A percentile compares a stretch with the other conserved stretches of the same genome.
These are phyloP conservation scores for Paraphaeosphaeria sporulosa DNA, from an alignment of 2,329 filamentous ascomycete genomes.

Conservation along the genomic window DNA sequence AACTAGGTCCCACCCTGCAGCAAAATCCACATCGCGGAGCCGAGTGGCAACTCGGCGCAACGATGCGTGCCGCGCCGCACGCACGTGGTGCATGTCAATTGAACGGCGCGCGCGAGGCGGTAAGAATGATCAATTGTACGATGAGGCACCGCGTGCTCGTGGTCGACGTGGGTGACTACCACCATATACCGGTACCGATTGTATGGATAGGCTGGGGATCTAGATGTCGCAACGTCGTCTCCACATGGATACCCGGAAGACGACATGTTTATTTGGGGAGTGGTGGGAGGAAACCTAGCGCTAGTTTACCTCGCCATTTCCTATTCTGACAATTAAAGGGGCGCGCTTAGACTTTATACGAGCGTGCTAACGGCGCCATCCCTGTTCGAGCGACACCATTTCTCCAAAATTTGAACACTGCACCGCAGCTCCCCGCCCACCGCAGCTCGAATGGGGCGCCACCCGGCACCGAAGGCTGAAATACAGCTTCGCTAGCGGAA, in stretches of 20 bases:
- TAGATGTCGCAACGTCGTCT: too few species aligned
- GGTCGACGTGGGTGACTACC: too few species aligned
- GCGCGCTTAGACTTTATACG: not conserved
- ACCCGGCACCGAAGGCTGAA: not conserved
- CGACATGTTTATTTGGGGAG: too few species aligned
- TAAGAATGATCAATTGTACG: too few species aligned
- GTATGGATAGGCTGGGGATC: too few species aligned
- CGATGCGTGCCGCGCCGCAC: not conserved
- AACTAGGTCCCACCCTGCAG: not conserved
- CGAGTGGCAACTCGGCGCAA: not conserved
- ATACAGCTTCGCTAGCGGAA: conserved; percentile 1
- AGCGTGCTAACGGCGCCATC: not conserved
- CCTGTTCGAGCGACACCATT: not conserved
- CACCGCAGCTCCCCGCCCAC: not conserved
- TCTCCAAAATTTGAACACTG: not conserved
- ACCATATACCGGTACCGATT: too few species aligned
- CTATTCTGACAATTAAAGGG: not conserved
- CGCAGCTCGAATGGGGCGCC: not conserved
- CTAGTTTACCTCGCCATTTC: not conserved
- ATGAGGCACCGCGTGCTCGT: too few species aligned
- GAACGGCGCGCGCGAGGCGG: not conserved
- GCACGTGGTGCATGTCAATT: not conserved
- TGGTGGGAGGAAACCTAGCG: too few species aligned
- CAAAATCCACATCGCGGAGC: not conserved
- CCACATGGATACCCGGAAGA: too few species aligned